Conservation (phyloP, 352 stramenopile species). For the Plasmopara muralis region DNA sequence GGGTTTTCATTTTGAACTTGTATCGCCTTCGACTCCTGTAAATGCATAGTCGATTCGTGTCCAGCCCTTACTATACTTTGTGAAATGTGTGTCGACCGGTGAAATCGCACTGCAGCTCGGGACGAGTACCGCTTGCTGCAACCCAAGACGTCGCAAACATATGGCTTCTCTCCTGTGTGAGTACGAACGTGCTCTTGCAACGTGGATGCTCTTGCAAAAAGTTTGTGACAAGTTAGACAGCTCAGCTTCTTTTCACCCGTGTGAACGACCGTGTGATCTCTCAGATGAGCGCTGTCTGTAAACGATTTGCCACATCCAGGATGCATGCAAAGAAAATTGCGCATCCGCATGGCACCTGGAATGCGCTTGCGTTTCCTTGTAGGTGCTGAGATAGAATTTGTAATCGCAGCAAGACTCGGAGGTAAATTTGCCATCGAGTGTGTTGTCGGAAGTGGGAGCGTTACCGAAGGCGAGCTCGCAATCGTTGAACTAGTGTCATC, state of each 20-base stretch:
- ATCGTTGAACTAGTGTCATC: slow-evolving; percentile 9
- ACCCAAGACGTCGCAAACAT: slow-evolving; percentile 37
- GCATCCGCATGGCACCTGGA: slow-evolving; percentile 39
- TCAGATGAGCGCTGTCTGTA: slow-evolving; percentile 56
- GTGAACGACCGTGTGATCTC: slow-evolving; percentile 69
- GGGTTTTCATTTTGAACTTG: slow-evolving; percentile 1
- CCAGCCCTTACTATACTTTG: not conserved
- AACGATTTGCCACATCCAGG: slow-evolving; percentile 65
- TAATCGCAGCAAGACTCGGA: slow-evolving; percentile 2
- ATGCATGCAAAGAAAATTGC: slow-evolving; percentile 66
- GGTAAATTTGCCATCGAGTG: slow-evolving; percentile 12
- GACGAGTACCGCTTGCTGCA: slow-evolving; percentile 68
- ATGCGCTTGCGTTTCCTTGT: slow-evolving; percentile 38
- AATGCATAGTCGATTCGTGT: not conserved
- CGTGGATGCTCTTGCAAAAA: slow-evolving; percentile 47
- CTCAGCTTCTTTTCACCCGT: slow-evolving; percentile 57
- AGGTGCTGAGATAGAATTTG: not conserved
- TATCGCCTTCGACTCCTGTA: slow-evolving; percentile 1
- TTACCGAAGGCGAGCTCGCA: slow-evolving; percentile 6
- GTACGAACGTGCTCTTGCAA: slow-evolving; percentile 61
- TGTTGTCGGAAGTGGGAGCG: slow-evolving; percentile 9
- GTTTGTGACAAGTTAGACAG: slow-evolving; percentile 40
- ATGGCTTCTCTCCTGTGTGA: slow-evolving; percentile 70
- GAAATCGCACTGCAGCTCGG: slow-evolving; percentile 53
- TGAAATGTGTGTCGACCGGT: slow-evolving; percentile 31